Evolutionary conservation across 2,329 filamentous ascomycete species (phyloP), one percentile per base, ranked within the genome.

Genomic region (Fusarium verrucosum): DNA sequence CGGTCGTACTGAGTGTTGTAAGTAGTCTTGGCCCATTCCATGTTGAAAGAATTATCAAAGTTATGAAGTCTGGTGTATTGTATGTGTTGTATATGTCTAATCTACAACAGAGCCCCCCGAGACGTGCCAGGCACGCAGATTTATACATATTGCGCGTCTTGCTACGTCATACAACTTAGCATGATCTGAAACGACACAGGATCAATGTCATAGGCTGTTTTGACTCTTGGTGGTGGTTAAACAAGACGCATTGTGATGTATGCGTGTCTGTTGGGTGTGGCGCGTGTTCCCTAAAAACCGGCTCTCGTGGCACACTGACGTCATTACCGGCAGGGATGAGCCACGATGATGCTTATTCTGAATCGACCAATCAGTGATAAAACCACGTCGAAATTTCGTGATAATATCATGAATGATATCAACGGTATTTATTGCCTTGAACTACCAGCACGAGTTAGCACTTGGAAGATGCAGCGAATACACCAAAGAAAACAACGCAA

Each of bases 1-100:
- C 78, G 83, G 73, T 92, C 89, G 77, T 92, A 92, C 75, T 92
- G 87, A 51, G 84, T 78, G 78, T 90, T 88, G 81, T 92, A 92
- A 46, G 84, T 86, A 54, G 87, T 76, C 73, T 83, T 86, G 59
- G 83, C 75, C 83, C 84, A 88, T 70, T 89, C 85, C 74, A 82
- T 80, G 57, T 13, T 50, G 33, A 44, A 36, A 11, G 13, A 36
- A 36, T 4, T 41, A 23, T 37, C 32, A n/a, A 23, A 23, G 10
- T 6, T 16, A 6, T 19, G 5, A 22, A 14, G 13, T 40, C 26
- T 44, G 22, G 23, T 43, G 25, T 58, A 59, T 52, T 14, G 25
- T 33, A 50, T 25, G 40, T 53, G 25, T 30, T 13, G 47, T 35
- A 23, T 54, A 37, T 8, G 25, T 33, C 22, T 22, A 20, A 30